Percentiles rank a stretch among this genome's conserved stretches.
Evolutionary conservation across 1,284 basidiomycete genomes (phyloP).

Genomic region (Fistulina hepatica): DNA sequence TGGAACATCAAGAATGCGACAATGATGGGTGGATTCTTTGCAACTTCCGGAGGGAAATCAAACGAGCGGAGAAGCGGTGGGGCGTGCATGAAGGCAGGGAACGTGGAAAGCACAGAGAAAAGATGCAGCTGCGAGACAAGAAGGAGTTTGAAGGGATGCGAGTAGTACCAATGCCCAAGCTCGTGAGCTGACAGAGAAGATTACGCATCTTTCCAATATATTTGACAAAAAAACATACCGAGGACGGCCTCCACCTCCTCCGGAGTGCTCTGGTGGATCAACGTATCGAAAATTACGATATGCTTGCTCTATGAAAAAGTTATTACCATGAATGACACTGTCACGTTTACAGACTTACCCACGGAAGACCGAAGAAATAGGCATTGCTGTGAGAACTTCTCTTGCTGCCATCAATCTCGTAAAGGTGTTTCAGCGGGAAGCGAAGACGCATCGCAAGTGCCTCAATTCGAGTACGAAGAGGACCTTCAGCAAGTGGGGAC

Average conservation of each 20-base stretch:
- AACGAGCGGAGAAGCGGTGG: constrained; percentile 78
- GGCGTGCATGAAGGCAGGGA: constrained; percentile 88
- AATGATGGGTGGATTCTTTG: constrained; percentile 68
- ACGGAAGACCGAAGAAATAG: constrained; percentile 90
- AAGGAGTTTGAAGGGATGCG: constrained; percentile 85
- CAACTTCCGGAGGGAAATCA: constrained; percentile 66
- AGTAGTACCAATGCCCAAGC: constrained; percentile 90
- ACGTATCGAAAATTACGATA: constrained; percentile 95
- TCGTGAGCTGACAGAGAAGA: no score
- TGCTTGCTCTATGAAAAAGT: constrained; percentile 59
- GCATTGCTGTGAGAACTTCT: constrained; percentile 92
- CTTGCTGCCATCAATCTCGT: constrained; percentile 96
- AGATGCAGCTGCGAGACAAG: constrained; percentile 80
- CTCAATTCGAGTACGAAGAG: constrained; percentile 68
- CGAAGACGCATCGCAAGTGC: constrained; percentile 66
- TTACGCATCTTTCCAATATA: no score
- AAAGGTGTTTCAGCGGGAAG: constrained; percentile 91
- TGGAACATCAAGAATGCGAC: constrained; percentile 86
- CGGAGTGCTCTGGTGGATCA: constrained; percentile 82
- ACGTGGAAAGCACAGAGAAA: constrained; percentile 76
- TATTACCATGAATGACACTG: constrained; percentile 2
- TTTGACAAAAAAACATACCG: no score
- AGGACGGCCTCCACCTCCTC: constrained; percentile 87
- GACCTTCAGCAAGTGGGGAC: constrained; percentile 70
- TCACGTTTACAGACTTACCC: constrained; percentile 40